These are phyloP conservation scores for Huntiella omanensis DNA, from an alignment of 2,329 filamentous ascomycete genomes.

Conservation along the genomic window DNA sequence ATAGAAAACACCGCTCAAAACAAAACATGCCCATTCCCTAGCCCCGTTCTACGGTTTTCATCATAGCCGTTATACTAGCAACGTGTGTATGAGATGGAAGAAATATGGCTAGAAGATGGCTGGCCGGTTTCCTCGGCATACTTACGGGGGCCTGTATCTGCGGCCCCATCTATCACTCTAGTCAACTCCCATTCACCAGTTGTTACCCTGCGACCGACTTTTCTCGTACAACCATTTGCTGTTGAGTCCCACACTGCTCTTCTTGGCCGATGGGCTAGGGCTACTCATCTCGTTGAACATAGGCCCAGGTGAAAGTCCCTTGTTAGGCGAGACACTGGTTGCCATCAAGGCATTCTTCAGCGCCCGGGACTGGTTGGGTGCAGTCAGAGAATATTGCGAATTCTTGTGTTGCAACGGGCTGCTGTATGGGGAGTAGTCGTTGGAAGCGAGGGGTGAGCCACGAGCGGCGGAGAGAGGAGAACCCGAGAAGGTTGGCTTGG, in stretches of 20 bases:
- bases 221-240: conserved; percentile 93
- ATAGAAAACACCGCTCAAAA: too few species aligned
- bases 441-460: conserved; percentile 21
- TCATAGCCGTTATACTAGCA: too few species aligned
- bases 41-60: too few species aligned
- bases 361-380: conserved; percentile 14
- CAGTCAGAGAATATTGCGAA: conserved; percentile 31
- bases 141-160: too few species aligned
- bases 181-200: conserved; percentile 20
- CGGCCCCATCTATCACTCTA: too few species aligned
- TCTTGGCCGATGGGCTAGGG: conserved; percentile 51
- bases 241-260: conserved; percentile 60
- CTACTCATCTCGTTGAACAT: conserved; percentile 42
- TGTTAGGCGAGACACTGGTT: conserved; percentile 2
- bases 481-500: conserved; percentile 34
- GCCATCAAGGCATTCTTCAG: conserved; percentile 10
- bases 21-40: too few species aligned
- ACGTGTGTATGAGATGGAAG: too few species aligned
- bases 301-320: conserved; percentile 30
- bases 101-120: too few species aligned
- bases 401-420: conserved; percentile 47
- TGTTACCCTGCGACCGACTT: conserved; percentile 37
- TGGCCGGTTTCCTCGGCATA: too few species aligned
- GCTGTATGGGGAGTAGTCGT: conserved; percentile 26
- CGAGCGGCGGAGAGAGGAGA: conserved; percentile 37